Evolutionary conservation across 345 rosid species (phyloP), one percentile per base, ranked within the genome.

Genomic region (Lenwebbia sp.): DNA sequence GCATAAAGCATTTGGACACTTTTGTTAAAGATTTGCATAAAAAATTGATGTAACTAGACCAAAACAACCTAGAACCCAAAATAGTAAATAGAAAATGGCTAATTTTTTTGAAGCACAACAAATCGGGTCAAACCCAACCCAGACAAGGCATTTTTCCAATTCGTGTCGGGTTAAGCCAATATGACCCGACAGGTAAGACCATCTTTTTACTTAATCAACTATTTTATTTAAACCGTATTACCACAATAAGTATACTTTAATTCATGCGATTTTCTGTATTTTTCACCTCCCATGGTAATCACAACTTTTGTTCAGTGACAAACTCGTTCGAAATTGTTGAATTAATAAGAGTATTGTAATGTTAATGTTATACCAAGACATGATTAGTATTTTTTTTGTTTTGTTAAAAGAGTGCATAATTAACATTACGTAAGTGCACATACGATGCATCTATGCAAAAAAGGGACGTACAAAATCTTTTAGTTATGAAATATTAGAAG

Each of bases 291-390:
- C 33, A 5, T 1, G 19, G 1, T n/a, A 12, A n/a, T 58, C 33
- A 58, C 33, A n/a, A 58, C 13, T 58, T 58, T 12, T 58, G 30
- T n/a, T 26, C 0, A 58, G n/a, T n/a, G 13, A 58, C 3, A 13
- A 11, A 58, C 0, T 13, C 4, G 0, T n/a, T 0, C 13, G 13
- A 12, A 58, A 58, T 58, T 58, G 65, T n/a, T 2, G 8, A 58
- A 58, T 58, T 3, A 0, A n/a, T 13, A 13, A 17, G 9, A 13
- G 0, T n/a, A 5, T 58, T 0, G 19, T 0, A 13, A 58, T 58
- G n/a, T 26, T 0, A 26, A n/a, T 5, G 0, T 58, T 58, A n/a
- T 1, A 13, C 33, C 15, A 13, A 12, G 7, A n/a, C 6, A 5
- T 26, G 33, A 58, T 57, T 26, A 57, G 7, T 26, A 6, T 11